Evolutionary conservation across 345 rosid genomes (phyloP).

Genomic region (Odontarrhena argentea): DNA sequence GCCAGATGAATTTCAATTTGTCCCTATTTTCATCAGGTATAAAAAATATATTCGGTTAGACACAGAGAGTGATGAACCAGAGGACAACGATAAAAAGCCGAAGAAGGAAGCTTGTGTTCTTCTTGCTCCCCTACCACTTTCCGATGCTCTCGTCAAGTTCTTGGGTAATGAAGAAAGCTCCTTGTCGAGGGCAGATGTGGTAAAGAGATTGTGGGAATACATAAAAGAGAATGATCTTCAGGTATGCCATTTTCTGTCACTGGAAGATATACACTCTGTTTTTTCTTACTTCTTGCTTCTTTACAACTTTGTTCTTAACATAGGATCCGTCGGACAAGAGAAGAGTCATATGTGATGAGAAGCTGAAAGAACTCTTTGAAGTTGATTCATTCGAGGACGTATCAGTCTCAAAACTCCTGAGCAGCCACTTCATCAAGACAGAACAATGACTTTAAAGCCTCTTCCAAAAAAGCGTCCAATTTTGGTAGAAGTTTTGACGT

Average conservation of each 20-base stretch:
- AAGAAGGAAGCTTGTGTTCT: slow-evolving; percentile 57
- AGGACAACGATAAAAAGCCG: slow-evolving; percentile 53
- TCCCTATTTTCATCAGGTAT: slow-evolving; percentile 22
- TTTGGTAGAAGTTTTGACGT: slow-evolving; percentile 40
- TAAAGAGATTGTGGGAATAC: slow-evolving; percentile 67
- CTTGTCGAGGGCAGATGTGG: slow-evolving; percentile 55
- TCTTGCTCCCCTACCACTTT: slow-evolving; percentile 62
- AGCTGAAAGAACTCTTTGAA: slow-evolving; percentile 66
- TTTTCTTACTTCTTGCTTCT: not conserved
- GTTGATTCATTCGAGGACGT: slow-evolving; percentile 54
- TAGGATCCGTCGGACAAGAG: slow-evolving; percentile 63
- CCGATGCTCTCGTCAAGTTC: slow-evolving; percentile 60
- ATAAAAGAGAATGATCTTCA: slow-evolving; percentile 65
- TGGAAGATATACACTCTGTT: not conserved
- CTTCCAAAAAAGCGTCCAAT: slow-evolving; percentile 40
- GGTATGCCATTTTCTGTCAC: slow-evolving; percentile 42
- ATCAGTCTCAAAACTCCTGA: slow-evolving; percentile 53
- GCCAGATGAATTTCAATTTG: slow-evolving; percentile 21
- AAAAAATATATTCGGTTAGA: slow-evolving; percentile 21
- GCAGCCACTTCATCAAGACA: slow-evolving; percentile 55
- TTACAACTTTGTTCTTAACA: slow-evolving; percentile 5
- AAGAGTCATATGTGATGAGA: slow-evolving; percentile 58
- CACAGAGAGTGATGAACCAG: slow-evolving; percentile 44
- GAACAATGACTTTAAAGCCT: slow-evolving; percentile 46
- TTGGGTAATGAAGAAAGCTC: slow-evolving; percentile 65